phyloP scores from a whole-genome alignment of 2,329 filamentous ascomycete genomes.

The Paraphoma chrysanthemicola region DNA sequence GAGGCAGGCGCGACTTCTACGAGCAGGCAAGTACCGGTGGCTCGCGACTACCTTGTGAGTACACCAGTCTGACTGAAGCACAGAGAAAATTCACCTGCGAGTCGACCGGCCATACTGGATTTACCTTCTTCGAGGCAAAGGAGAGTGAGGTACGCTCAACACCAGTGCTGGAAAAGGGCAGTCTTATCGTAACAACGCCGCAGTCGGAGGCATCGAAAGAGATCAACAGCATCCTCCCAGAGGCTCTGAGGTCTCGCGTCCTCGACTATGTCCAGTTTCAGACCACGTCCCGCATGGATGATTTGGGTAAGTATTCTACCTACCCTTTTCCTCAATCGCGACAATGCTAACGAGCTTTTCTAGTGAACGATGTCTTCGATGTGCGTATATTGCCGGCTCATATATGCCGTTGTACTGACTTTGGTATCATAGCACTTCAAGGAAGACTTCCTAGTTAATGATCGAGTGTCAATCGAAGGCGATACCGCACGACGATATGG shows the following conservation, averaged over 20 bases:
- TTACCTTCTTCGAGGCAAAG: conserved; percentile 91
- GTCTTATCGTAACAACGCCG: conserved; percentile 37
- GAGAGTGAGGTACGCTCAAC: conserved; percentile 79
- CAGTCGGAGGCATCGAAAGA: conserved; percentile 75
- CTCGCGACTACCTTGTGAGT: not conserved
- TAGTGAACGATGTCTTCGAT: conserved; percentile 42
- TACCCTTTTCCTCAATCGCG: conserved; percentile 12
- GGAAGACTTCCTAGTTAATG: conserved; percentile 41
- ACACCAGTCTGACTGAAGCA: conserved; percentile 26
- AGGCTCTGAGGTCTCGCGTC: conserved; percentile 88
- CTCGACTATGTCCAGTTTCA: conserved; percentile 90
- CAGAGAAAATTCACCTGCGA: conserved; percentile 92
- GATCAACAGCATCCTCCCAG: conserved; percentile 90
- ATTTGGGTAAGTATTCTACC: conserved; percentile 61
- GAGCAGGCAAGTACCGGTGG: conserved; percentile 70
- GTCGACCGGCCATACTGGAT: conserved; percentile 88
- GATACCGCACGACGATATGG: conserved; percentile 38
- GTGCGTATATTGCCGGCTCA: conserved; percentile 22
- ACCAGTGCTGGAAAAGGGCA: conserved; percentile 29
- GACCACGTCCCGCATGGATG: conserved; percentile 83
- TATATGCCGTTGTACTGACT: not conserved
- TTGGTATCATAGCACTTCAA: conserved; percentile 36
- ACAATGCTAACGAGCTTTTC: conserved; percentile 41
- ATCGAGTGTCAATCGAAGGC: conserved; percentile 43
- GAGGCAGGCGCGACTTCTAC: conserved; percentile 84